phyloP scores from a whole-genome alignment of 2,329 filamentous ascomycete species.

The Chaetothyriales sp. region DNA sequence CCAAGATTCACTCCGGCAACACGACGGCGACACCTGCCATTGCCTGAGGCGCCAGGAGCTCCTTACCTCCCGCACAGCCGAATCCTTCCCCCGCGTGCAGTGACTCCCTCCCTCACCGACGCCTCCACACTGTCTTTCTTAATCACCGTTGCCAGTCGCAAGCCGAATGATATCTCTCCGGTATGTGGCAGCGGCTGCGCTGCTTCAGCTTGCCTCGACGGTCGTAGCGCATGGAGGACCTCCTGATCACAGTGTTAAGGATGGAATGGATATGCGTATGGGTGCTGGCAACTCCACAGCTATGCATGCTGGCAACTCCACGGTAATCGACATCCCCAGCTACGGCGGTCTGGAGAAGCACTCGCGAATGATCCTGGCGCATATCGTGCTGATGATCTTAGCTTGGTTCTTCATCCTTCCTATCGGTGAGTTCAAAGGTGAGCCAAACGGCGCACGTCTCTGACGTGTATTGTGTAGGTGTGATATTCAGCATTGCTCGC shows the following conservation, averaged over 20 bases:
- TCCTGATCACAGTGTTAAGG: conserved; percentile 3
- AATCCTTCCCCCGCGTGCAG: not conserved
- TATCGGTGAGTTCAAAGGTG: conserved; percentile 41
- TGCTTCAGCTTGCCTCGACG: conserved; percentile 11
- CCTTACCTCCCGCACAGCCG: not conserved
- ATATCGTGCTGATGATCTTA: conserved; percentile 55
- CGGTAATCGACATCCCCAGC: conserved; percentile 24
- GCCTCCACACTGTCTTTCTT: not conserved
- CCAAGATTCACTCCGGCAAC: not conserved
- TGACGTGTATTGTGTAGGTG: conserved; percentile 37
- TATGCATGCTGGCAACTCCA: conserved; percentile 6
- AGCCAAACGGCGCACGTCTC: not conserved
- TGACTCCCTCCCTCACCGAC: not conserved
- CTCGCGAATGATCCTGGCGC: conserved; percentile 43
- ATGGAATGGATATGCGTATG: conserved; percentile 15
- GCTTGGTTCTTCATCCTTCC: conserved; percentile 62
- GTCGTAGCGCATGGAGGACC: conserved; percentile 10
- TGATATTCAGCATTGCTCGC: conserved; percentile 71
- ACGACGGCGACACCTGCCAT: not conserved
- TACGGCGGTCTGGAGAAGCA: conserved; percentile 27
- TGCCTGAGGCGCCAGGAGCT: not conserved
- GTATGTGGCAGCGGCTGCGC: conserved; percentile 11
- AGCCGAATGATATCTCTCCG: conserved; percentile 10
- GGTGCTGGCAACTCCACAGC: conserved; percentile 6
- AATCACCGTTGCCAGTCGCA: not conserved